Base-by-base conservation (phyloP, 2,329 filamentous ascomycete genomes). In the Colletotrichum sp. region DNA sequence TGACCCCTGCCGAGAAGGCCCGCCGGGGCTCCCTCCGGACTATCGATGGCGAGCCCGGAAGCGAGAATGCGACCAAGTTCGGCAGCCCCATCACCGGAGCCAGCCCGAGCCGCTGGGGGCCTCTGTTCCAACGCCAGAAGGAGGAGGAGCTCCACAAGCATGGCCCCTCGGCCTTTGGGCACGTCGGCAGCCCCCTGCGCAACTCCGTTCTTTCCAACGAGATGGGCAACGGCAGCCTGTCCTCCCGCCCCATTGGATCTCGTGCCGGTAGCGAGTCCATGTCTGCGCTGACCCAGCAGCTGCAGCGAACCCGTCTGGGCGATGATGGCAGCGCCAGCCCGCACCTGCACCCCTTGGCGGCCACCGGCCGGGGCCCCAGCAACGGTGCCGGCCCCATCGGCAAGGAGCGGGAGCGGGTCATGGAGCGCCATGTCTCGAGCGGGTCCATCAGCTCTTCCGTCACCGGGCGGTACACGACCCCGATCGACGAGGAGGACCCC, bases 1-100 rank as follows among this genome's bases (percentile, higher is more conserved):
- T 94, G 78, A 94, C 92, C 5, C 91, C 92, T 2, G 91, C 91
- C 16, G 92, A 94, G 81, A 93, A 93, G 82, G 92, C 91, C 13
- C 87, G 92, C 13, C 86, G 92, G 65, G 91, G 92, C 15, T 93
- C 92, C 3, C 85, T 90, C 76, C 87, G 89, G 67, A 88, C 86
- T 68, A 82, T 82, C n/a, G 91, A 92, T n/a, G 88, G 89, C 48
- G 90, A 91, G 32, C 84, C 81, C 12, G 83, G 84, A 44, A 82
- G 87, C 75, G 86, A 88, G 8, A 86, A 88, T 30, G 81, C 88
- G 15, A 88, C 87, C 74, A 93, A 93, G 79, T 92, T 91, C 66
- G 91, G 92, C 64, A 93, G 91, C 75, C 91, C 91, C 2, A 86
- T 89, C 36, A 82, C 84, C 76, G 90, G 88, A 39, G 88, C 88